These are phyloP conservation scores for Rhodotorula diobovata DNA, from an alignment of 768 basidiomycete species.

Conservation along the genomic window DNA sequence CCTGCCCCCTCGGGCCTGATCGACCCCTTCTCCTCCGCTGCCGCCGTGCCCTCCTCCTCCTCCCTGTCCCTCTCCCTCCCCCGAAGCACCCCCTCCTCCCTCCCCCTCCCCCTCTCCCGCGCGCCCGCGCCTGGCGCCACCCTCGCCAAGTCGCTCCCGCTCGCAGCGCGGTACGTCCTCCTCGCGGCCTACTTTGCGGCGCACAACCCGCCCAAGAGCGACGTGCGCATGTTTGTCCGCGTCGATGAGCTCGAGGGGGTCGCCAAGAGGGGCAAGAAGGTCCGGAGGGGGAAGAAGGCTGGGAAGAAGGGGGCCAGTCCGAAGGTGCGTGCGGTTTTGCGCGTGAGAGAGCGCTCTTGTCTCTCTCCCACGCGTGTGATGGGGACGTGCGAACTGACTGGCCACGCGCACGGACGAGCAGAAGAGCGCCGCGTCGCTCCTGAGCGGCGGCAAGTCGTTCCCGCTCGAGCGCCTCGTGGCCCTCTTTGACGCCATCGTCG, in stretches of 20 bases:
- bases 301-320: constrained; percentile 3
- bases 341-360: no score
- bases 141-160: constrained; percentile 25
- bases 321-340: constrained; percentile 21
- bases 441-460: constrained; percentile 44
- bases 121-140: not conserved
- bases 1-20: not conserved
- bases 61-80: not conserved
- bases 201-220: constrained; percentile 48
- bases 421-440: constrained; percentile 4
- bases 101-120: not conserved
- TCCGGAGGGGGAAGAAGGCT: not conserved
- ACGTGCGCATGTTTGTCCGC: constrained; percentile 48
- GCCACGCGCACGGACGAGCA: not conserved
- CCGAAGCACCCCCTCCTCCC: not conserved
- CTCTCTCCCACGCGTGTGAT: not conserved
- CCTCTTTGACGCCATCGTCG: constrained; percentile 45
- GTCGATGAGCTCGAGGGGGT: constrained; percentile 40
- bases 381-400: not conserved
- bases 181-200: constrained; percentile 48
- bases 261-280: constrained; percentile 17
- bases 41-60: no score
- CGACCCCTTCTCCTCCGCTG: not conserved
- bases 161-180: constrained; percentile 44
- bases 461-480: constrained; percentile 48